Evolutionary conservation across 805 yeast genomes (phyloP).

Genomic region (Starmera caribaea): DNA sequence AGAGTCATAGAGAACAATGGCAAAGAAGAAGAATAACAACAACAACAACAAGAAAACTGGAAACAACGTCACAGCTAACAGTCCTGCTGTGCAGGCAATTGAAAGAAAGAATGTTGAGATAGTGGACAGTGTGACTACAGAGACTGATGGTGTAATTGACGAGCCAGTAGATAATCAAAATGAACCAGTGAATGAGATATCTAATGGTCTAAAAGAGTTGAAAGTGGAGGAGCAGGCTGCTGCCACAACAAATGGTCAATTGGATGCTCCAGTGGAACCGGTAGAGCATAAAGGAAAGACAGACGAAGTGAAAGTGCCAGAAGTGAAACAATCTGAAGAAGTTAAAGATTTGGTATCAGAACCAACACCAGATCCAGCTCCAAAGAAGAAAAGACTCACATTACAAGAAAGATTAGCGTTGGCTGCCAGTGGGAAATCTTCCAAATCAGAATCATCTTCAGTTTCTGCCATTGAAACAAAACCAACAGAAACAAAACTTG

Average conservation of each 20-base stretch:
- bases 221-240: no score
- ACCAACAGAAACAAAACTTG: background rate
- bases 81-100: background rate
- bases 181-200: no score
- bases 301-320: background rate
- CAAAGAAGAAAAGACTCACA: constrained; percentile 48
- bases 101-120: no score
- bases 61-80: background rate
- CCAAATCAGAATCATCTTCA: constrained; percentile 8
- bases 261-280: no score
- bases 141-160: no score
- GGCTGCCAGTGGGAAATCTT: constrained; percentile 46
- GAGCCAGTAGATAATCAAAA: no score
- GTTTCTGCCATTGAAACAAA: background rate
- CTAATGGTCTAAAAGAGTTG: no score
- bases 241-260: no score
- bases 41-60: constrained; percentile 1
- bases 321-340: background rate
- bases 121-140: background rate
- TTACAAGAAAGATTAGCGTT: constrained; percentile 78
- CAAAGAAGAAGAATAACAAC: constrained; percentile 5
- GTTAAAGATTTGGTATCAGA: background rate
- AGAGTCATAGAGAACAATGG: constrained; percentile 4
- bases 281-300: background rate
- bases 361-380: no score